These are phyloP conservation scores for Jacaranda mimosifolia DNA, from an alignment of 257 asterid species.

Conservation along the genomic window DNA sequence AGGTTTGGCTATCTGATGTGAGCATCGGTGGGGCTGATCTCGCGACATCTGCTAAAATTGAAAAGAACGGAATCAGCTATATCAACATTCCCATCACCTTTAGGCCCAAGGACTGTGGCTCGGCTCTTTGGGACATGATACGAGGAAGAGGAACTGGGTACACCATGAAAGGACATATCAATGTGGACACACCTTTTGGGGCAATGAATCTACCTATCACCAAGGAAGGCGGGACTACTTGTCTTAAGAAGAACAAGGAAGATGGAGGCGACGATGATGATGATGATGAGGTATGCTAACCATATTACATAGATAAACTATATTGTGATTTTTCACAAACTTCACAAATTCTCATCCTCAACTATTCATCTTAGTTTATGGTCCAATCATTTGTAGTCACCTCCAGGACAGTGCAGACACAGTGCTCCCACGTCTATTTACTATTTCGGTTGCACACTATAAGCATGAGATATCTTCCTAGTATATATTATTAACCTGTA, in stretches of 20 bases:
- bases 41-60: constrained; percentile 56
- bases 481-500: too few species aligned
- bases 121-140: constrained; percentile 99
- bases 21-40: constrained; percentile 83
- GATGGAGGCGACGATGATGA: constrained; percentile 75
- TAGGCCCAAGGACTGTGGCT: constrained; percentile 96
- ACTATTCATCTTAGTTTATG: too few species aligned
- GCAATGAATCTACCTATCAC: constrained; percentile 87
- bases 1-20: constrained; percentile 83
- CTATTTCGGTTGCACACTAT: too few species aligned
- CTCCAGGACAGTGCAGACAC: too few species aligned
- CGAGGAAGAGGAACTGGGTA: constrained; percentile 91
- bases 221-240: constrained; percentile 90
- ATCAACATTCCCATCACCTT: constrained; percentile 86
- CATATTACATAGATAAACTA: not conserved
- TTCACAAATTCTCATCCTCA: too few species aligned
- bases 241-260: constrained; percentile 86
- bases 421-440: too few species aligned
- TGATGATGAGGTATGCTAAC: constrained; percentile 62
- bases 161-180: constrained; percentile 76
- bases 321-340: too few species aligned
- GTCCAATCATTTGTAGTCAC: not conserved
- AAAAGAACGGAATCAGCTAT: constrained; percentile 66
- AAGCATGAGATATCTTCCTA: too few species aligned
- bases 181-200: constrained; percentile 90